Conservation (phyloP, 2,329 filamentous ascomycete genomes). For the Akanthomyces lecanii region DNA sequence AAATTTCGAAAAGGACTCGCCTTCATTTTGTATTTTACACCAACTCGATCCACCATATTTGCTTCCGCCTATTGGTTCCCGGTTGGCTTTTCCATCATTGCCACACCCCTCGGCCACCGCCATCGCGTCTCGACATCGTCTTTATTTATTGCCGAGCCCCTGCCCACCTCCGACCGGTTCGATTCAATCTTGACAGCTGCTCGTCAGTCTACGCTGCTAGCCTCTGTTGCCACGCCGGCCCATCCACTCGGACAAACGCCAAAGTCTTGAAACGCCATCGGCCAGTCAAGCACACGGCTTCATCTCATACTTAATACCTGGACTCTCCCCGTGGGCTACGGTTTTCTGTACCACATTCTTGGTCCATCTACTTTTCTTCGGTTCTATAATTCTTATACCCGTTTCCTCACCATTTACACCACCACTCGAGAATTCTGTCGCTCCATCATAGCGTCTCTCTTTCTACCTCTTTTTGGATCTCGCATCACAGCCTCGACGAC, state of each 20-base stretch:
- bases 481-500: slow-evolving; percentile 1
- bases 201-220: background rate
- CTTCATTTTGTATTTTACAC: slow-evolving; percentile 20
- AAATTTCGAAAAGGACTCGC: background rate
- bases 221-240: background rate
- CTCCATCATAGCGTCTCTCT: slow-evolving; percentile 8
- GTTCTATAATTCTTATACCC: slow-evolving; percentile 27
- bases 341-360: background rate
- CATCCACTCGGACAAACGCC: background rate
- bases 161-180: background rate
- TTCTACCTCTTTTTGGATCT: slow-evolving; percentile 13
- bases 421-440: background rate
- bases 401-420: background rate
- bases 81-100: background rate
- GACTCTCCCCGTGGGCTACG: background rate
- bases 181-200: background rate
- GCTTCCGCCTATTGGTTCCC: background rate
- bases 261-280: background rate
- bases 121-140: background rate
- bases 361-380: slow-evolving; percentile 27
- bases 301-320: background rate
- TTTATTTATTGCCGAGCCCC: background rate
- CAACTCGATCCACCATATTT: background rate
- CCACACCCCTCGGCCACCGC: background rate
- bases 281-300: background rate